These are phyloP conservation scores for Phalaenopsis hybrid DNA, from an alignment of 116 monocot species.

Conservation along the genomic window DNA sequence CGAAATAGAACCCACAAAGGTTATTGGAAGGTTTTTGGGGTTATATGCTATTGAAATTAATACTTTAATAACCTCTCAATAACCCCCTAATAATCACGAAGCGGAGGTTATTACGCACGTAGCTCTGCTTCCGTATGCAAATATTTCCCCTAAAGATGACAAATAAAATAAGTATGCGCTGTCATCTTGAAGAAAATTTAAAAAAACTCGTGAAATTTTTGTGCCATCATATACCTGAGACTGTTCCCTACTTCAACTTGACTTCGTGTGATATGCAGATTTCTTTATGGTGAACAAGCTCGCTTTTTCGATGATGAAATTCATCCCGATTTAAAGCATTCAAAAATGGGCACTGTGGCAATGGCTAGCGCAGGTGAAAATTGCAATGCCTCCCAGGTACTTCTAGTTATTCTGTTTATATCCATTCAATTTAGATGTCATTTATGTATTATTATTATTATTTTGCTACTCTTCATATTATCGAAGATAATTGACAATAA, in stretches of 20 bases:
- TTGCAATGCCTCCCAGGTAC: conserved; percentile 92
- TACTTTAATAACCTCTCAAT: no score
- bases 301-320: conserved; percentile 94
- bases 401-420: neutral
- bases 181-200: neutral
- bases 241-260: conserved; percentile 4
- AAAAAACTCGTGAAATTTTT: neutral
- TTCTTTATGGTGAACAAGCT: conserved; percentile 92
- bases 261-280: conserved; percentile 33
- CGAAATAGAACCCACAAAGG: no score
- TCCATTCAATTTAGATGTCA: neutral
- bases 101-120: no score
- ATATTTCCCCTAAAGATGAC: no score
- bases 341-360: conserved; percentile 73
- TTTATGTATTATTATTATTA: neutral
- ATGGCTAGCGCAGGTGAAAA: conserved; percentile 96
- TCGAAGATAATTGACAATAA: no score
- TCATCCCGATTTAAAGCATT: conserved; percentile 85
- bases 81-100: no score
- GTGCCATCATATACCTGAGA: neutral
- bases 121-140: no score
- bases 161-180: neutral
- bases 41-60: no score
- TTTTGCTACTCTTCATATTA: neutral
- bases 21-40: no score